Percentiles rank a stretch among this genome's conserved stretches.
These are phyloP conservation scores for Picea abies DNA, from an alignment of 83 land plant genomes.

Conservation along the genomic window DNA sequence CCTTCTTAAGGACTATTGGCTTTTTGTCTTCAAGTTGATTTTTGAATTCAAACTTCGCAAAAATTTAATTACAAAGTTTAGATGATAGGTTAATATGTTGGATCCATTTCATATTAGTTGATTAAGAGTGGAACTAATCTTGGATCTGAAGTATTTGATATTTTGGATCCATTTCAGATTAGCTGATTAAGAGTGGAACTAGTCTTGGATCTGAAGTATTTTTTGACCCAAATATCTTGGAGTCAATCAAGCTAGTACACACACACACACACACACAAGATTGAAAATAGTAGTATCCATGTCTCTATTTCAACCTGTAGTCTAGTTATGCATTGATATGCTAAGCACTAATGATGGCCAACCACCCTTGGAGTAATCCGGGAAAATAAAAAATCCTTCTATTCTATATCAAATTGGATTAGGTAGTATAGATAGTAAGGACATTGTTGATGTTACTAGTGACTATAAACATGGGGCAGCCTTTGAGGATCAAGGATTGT, in stretches of 20 bases:
- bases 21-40: no score
- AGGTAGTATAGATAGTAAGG: neutral
- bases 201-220: conserved; percentile 5
- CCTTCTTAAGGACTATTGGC: no score
- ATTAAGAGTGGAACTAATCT: conserved; percentile 14
- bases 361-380: neutral
- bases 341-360: neutral
- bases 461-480: neutral
- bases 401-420: neutral
- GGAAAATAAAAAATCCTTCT: neutral
- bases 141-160: neutral
- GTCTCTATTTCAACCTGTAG: neutral
- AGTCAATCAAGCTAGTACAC: neutral
- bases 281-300: neutral
- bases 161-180: no score
- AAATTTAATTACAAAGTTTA: no score
- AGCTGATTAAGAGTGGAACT: conserved; percentile 21
- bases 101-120: conserved; percentile 5
- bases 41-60: no score
- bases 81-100: no score
- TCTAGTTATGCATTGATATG: neutral
- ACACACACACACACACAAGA: no score
- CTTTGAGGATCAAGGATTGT: neutral
- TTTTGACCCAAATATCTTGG: conserved; percentile 30
- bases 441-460: neutral